These are phyloP conservation scores for Neurospora sp. DNA, from an alignment of 2,329 filamentous ascomycete species.

Conservation along the genomic window DNA sequence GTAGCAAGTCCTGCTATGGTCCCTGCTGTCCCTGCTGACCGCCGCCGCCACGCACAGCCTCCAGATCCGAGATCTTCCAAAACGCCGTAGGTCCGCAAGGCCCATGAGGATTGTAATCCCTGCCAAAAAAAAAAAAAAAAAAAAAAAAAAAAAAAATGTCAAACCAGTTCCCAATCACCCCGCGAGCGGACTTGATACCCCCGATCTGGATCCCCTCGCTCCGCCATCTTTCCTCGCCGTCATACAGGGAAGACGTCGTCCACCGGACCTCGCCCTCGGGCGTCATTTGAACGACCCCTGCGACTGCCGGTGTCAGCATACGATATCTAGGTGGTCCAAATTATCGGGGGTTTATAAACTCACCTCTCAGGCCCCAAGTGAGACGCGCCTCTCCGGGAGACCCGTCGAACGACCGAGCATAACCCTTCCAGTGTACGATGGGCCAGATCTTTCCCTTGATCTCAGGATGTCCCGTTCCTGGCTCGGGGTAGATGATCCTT, in stretches of 20 bases:
- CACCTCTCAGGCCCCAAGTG: constrained; percentile 56
- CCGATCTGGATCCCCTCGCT: constrained; percentile 69
- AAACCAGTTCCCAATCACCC: constrained; percentile 70
- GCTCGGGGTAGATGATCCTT: constrained; percentile 44
- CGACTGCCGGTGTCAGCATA: constrained; percentile 6
- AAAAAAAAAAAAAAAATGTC: constrained; percentile 32
- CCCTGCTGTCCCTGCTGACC: constrained; percentile 15
- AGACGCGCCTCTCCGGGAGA: constrained; percentile 56
- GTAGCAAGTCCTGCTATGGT: constrained; percentile 19
- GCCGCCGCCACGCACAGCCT: constrained; percentile 9
- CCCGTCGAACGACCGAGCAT: constrained; percentile 51
- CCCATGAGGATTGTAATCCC: constrained; percentile 57
- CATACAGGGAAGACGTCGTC: constrained; percentile 57
- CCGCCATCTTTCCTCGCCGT: constrained; percentile 63
- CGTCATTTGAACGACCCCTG: constrained; percentile 55
- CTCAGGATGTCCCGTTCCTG: constrained; percentile 15
- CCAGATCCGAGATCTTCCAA: constrained; percentile 59
- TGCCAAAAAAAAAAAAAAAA: constrained; percentile 16
- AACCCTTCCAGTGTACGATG: constrained; percentile 59
- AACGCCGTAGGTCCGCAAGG: constrained; percentile 68
- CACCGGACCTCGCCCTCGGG: constrained; percentile 63
- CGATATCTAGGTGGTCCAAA: not conserved
- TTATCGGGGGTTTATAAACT: constrained; percentile 8
- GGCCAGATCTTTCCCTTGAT: constrained; percentile 50
- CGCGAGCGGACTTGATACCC: constrained; percentile 53